phyloP scores from a whole-genome alignment of 2,329 filamentous ascomycete genomes.

The Pseudogymnoascus sp. region DNA sequence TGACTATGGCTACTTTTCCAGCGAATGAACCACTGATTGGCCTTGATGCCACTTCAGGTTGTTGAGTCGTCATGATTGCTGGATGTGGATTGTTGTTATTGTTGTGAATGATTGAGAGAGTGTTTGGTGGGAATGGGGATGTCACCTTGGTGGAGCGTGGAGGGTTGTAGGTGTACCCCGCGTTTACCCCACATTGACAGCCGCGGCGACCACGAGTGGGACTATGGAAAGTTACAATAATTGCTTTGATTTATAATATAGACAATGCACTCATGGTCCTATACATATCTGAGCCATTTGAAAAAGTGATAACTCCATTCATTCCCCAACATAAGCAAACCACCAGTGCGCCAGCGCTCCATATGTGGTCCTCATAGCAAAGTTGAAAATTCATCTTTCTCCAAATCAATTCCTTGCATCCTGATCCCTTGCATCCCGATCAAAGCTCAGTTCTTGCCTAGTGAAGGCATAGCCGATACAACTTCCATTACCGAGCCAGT shows the following conservation, averaged over 20 bases:
- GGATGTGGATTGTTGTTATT: not conserved
- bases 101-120: not conserved
- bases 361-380: slow-evolving; percentile 30
- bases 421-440: too few species aligned
- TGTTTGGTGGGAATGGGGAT: not conserved
- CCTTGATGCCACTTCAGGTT: not conserved
- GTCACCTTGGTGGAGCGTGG: not conserved
- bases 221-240: not conserved
- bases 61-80: not conserved
- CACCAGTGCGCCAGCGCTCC: slow-evolving; percentile 30
- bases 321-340: not conserved
- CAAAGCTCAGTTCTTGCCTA: too few species aligned
- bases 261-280: not conserved
- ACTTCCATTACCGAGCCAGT: too few species aligned
- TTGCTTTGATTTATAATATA: not conserved
- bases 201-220: not conserved
- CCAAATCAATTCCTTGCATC: slow-evolving; percentile 34
- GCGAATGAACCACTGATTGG: slow-evolving; percentile 31
- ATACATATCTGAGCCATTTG: not conserved
- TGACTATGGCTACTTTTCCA: slow-evolving; percentile 47
- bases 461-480: too few species aligned
- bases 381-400: slow-evolving; percentile 35
- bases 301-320: not conserved
- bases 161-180: not conserved
- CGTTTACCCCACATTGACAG: not conserved